Base-by-base conservation (phyloP, 208 protist genomes). In the Leishmania arabica region DNA sequence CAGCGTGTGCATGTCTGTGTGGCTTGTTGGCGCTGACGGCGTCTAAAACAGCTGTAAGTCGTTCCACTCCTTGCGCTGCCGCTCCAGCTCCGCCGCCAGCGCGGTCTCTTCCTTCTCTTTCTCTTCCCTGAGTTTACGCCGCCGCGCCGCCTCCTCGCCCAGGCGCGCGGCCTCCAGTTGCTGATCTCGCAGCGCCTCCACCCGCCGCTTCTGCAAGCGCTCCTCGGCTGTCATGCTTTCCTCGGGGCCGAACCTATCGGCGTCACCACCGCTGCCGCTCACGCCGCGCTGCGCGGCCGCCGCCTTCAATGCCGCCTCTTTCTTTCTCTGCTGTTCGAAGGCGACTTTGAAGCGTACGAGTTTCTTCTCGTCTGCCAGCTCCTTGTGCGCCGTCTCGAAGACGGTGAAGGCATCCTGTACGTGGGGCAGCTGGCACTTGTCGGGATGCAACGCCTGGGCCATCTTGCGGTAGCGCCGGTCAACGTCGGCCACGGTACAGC, bases 391-490 rank as follows among this genome's bases (percentile, higher is more conserved):
- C 72, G 86, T 90, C 77, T 97, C 93, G 56, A 93, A 90, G 3
- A 92, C 78, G 11, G 89, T 90, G 80, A 98, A 98, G 54, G 93
- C 95, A 51, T 91, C 91, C 9, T 86, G 83, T 31, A 93, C 95
- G 60, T 90, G 88, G 9, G 90, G 90, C 47, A 97, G 86, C 60
- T 89, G 86, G 83, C 95, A 98, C 88, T 98, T 98, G 84, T 98
- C 95, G 8, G 95, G 95, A 76, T 98, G 95, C 40, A 98, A 86
- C 8, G 90, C 90, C 79, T 95, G 85, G n/a, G 92, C 95, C 82
- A 97, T 95, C 70, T 78, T 88, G 37, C 93, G 92, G 82, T 95
- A 98, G 24, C 81, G 88, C 54, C 83, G 83, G 40, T 92, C 86
- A 9, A 98, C 89, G 64, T 97, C 93, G 3, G 80, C 66, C 42